Base-by-base conservation (phyloP, 495 filamentous ascomycete species). In the Penicillium steckii region DNA sequence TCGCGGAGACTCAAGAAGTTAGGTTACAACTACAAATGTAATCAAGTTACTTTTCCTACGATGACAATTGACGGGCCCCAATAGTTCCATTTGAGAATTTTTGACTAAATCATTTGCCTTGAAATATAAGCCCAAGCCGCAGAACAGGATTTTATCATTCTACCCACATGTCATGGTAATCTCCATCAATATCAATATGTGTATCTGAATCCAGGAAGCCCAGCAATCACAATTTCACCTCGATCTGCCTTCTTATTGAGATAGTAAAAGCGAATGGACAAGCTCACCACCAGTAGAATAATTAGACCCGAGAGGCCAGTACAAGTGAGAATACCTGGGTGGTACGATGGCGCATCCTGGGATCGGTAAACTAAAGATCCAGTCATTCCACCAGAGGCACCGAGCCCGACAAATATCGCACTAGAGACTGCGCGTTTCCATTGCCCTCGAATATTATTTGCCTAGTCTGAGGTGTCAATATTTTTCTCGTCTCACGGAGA, bases 331-430 rank as follows among this genome's bases (percentile, higher is more conserved):
- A 81, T 65, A 1, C 79, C 79, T 21, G 76, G 77, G 7, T 69
- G 44, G 48, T 82, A 82, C 13, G 42, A 55, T 1, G 79, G 79
- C 0, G 57, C 51, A 50, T 82, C 79, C 59, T 81, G 60, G 26
- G 65, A 66, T 46, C 80, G 65, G 60, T 81, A 84, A 9, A 81
- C 73, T 10, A 72, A 59, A 12, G 68, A 65, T 13, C 77, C 80
- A 17, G 73, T 65, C 52, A 84, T 80, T 7, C 79, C 80, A 18
- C 80, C 80, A 32, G 80, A 69, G 32, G 70, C 77, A 17, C 78
- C 79, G 6, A 70, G 57, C 8, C 68, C 73, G 12, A 62, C 76
- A 46, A 80, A 68, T 0, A 68, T 73, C 2, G 80, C 79, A 18
- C 73, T 77, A 30, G 61, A 65, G 32, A 84, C 71, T 1, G 56